Conservation (phyloP, 1,284 basidiomycete species). For the Testicularia cyperi region DNA sequence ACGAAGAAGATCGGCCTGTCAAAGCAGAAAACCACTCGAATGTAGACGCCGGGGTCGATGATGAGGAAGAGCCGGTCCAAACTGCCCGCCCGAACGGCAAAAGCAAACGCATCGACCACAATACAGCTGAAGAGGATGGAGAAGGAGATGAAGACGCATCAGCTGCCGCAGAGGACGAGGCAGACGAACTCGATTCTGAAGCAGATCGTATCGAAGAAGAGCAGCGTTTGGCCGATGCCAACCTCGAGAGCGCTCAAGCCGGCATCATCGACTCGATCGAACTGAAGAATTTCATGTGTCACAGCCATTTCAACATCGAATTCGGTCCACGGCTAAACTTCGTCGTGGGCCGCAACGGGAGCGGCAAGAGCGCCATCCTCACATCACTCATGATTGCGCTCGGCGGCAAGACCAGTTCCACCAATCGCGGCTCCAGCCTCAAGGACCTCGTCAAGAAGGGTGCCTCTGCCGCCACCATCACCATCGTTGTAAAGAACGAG, state of each 20-base stretch:
- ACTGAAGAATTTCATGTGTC: slow-evolving; percentile 95
- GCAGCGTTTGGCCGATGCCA: slow-evolving; percentile 12
- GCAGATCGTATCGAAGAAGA: slow-evolving; percentile 18
- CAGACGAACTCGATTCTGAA: slow-evolving; percentile 18
- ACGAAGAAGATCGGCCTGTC: too few species aligned
- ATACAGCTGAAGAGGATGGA: slow-evolving; percentile 14
- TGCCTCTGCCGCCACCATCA: slow-evolving; percentile 75
- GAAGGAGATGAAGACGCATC: slow-evolving; percentile 5
- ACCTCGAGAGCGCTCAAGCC: slow-evolving; percentile 59
- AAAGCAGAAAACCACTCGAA: too few species aligned
- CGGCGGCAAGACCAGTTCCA: slow-evolving; percentile 85
- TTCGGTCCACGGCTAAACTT: slow-evolving; percentile 94
- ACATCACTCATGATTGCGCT: slow-evolving; percentile 90
- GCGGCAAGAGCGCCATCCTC: slow-evolving; percentile 86
- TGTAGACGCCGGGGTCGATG: too few species aligned
- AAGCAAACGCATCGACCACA: too few species aligned
- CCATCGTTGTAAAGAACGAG: slow-evolving; percentile 78
- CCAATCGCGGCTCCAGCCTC: slow-evolving; percentile 75
- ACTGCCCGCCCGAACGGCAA: too few species aligned
- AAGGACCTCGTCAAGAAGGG: slow-evolving; percentile 88
- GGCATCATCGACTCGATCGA: slow-evolving; percentile 85
- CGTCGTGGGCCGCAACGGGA: slow-evolving; percentile 78
- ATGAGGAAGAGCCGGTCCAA: too few species aligned
- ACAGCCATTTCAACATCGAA: slow-evolving; percentile 72
- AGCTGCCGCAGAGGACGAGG: slow-evolving; percentile 15